These are phyloP conservation scores for Ceratocystis huliohia DNA, from an alignment of 2,329 filamentous ascomycete species.

Conservation along the genomic window DNA sequence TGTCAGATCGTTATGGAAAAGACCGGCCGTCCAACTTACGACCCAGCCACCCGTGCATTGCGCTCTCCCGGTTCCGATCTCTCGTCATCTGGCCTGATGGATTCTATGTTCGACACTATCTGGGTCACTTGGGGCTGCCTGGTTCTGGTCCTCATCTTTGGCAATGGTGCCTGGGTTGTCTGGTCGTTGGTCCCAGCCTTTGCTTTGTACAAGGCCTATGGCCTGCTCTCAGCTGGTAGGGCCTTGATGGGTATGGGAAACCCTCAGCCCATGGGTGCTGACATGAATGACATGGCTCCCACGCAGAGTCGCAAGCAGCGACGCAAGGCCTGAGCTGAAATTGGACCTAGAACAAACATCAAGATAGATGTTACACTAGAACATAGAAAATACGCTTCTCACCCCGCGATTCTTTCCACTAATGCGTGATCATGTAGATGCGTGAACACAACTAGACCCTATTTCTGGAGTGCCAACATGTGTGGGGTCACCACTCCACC, in stretches of 20 bases:
- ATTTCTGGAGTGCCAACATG: constrained; percentile 8
- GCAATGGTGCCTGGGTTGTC: constrained; percentile 58
- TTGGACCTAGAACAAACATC: constrained; percentile 24
- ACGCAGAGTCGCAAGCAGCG: constrained; percentile 43
- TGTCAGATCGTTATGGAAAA: constrained; percentile 80
- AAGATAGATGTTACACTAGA: neutral
- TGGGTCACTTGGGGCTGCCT: constrained; percentile 86
- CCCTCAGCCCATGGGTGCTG: constrained; percentile 23
- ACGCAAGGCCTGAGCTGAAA: constrained; percentile 33
- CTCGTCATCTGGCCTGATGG: constrained; percentile 73
- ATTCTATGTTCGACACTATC: constrained; percentile 95
- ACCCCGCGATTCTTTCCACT: neutral
- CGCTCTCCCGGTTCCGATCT: constrained; percentile 76
- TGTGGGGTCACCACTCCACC: constrained; percentile 7
- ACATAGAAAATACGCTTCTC: neutral
- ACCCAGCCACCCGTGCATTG: constrained; percentile 50
- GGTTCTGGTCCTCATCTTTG: constrained; percentile 59
- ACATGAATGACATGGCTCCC: constrained; percentile 25
- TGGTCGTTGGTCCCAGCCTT: constrained; percentile 45
- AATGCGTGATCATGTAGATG: neutral
- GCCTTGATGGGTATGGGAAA: constrained; percentile 32
- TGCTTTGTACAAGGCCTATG: constrained; percentile 41
- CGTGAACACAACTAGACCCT: neutral
- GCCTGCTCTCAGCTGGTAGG: constrained; percentile 42
- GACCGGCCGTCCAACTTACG: constrained; percentile 65